Conservation (phyloP, 2,329 filamentous ascomycete genomes). For the Aspergillus unguis region DNA sequence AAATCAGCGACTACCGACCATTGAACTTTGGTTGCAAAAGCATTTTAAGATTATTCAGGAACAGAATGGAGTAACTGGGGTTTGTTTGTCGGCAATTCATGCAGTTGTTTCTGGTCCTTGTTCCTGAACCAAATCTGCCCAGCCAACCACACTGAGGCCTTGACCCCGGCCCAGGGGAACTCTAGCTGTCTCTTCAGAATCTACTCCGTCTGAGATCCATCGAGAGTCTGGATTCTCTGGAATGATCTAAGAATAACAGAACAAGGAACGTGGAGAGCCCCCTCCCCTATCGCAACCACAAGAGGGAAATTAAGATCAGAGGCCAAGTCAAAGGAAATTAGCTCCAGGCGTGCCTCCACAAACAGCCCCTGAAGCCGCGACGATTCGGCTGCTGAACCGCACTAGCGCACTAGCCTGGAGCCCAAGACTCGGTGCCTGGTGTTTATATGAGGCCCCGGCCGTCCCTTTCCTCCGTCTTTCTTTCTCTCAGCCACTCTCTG, state of each 20-base stretch:
- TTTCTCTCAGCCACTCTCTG: constrained; percentile 18
- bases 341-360: constrained; percentile 2
- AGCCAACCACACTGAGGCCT: too few relatives aligned
- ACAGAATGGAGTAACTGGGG: too few relatives aligned
- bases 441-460: constrained; percentile 8
- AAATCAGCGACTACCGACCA: neutral
- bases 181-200: too few relatives aligned
- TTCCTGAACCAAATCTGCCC: neutral
- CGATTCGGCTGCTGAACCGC: constrained; percentile 1
- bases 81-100: neutral
- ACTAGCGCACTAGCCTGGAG: constrained; percentile 2
- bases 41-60: too few relatives aligned
- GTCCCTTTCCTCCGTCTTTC: constrained; percentile 9
- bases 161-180: too few relatives aligned
- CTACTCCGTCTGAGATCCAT: too few relatives aligned
- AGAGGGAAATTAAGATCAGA: neutral
- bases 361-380: neutral
- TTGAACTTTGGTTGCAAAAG: too few relatives aligned
- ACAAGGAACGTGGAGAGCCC: neutral
- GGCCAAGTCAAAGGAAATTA: constrained; percentile 8
- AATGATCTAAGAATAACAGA: too few relatives aligned
- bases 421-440: neutral
- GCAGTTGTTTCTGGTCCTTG: neutral
- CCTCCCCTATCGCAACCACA: neutral
- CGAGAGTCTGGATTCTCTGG: too few relatives aligned